Evolutionary conservation across 768 basidiomycete species (phyloP), one percentile per base, ranked within the genome.

Genomic region (Trametes maxima): DNA sequence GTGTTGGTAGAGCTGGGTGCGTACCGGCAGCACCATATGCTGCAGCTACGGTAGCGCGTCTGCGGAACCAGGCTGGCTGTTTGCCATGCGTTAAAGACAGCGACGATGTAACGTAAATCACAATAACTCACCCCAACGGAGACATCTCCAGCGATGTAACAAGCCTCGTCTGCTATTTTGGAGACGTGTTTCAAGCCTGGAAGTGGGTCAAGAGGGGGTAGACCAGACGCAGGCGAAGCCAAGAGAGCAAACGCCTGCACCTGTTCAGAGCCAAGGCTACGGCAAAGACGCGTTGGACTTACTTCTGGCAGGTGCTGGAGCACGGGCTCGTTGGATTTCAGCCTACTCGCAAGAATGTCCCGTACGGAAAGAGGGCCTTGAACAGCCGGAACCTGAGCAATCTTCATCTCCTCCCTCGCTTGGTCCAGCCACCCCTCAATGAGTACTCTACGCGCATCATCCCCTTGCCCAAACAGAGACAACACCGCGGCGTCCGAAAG

Each of bases 391-490:
- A 49, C 42, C 2, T 63, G 52, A 11, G 61, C 57, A 39, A 66
- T 45, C 54, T 53, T 72, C 78, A 93, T 92, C 42, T 78, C 73
- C 17, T 66, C 65, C 14, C 85, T 69, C 1, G 88, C 91, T 60
- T 87, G 83, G 19, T 86, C 82, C 37, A 94, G 69, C 91, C 92
- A 94, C 0, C 87, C 87, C n/a, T 78, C 72, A 44, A 92, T 80
- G 28, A 94, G 78, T 4, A 81, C 82, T 55, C 80, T 78, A 14
- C 87, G 77, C 1, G 92, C 89, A 33, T 82, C 72, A 57, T 89
- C 84, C 22, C 87, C 92, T 14, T 69, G 66, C 8, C 92, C 92
- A 73, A 93, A 94, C 6, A 94, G 76, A 6, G 88, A 81, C 2
- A 87, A 83, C 21, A 94, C 82, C 0, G 90, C 87, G 0, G 78